phyloP scores from a whole-genome alignment of 1,284 basidiomycete genomes.

The Naganishia sp. region DNA sequence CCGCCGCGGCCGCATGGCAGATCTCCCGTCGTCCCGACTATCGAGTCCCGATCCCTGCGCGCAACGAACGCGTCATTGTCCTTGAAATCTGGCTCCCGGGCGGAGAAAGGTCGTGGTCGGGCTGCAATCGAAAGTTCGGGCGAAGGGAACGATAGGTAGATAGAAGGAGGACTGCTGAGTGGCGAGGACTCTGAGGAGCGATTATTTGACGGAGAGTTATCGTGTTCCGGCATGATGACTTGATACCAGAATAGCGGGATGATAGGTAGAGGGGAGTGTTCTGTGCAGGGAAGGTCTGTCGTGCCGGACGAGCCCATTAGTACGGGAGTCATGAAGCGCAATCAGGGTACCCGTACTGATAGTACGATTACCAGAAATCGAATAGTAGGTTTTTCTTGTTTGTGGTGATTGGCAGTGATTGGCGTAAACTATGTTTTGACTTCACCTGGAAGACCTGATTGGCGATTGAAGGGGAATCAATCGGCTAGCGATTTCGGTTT shows the following conservation, averaged over 20 bases:
- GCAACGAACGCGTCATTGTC: too few relatives aligned
- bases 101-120: neutral
- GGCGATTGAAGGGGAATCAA: neutral
- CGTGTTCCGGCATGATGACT: slow-evolving; percentile 5
- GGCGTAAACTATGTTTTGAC: too few relatives aligned
- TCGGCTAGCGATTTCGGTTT: too few relatives aligned
- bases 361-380: too few relatives aligned
- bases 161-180: slow-evolving; percentile 14
- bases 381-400: too few relatives aligned
- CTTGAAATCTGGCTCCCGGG: neutral
- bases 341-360: too few relatives aligned
- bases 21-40: too few relatives aligned
- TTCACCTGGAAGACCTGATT: slow-evolving; percentile 8
- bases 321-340: too few relatives aligned
- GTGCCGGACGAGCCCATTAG: too few relatives aligned
- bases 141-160: neutral
- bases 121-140: neutral
- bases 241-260: neutral
- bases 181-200: neutral
- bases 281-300: neutral
- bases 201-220: neutral
- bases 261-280: neutral
- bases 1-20: too few relatives aligned
- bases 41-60: too few relatives aligned
- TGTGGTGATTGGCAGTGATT: too few relatives aligned